Base-by-base conservation (phyloP, 2,329 filamentous ascomycete genomes). In the Cytospora piceicola region DNA sequence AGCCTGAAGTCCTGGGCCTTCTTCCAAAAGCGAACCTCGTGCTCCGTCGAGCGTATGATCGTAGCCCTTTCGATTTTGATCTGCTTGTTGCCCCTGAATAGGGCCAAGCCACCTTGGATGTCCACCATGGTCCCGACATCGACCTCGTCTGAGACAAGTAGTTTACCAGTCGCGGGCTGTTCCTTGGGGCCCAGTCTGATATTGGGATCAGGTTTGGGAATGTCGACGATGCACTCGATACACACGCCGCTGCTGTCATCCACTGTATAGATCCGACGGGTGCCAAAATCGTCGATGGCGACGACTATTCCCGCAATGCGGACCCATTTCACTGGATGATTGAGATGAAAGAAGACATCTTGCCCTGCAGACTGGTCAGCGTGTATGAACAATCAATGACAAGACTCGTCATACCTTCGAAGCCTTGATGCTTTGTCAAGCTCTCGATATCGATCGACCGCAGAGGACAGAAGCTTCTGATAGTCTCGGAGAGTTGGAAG, bases 301-400 rank as follows among this genome's bases (percentile, higher is more conserved):
- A 93, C 88, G 27, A 94, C 83, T 11, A 93, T 76, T 34, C 92
- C 92, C 9, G 88, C 83, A 36, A 94, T 76, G 68, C 89, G 88
- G 61, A 91, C 85, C 85, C 89, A 94, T 82, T 88, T 87, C 71
- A 94, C 87, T 0, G 91, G 91, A 70, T 94, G 87, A 75, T 93
- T 94, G 58, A 82, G 77, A 77, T 88, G 83, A 76, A 93, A 93
- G 73, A 82, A 89, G 39, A 89, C 79, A 69, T 83, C 78, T 71
- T 86, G 83, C 58, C 81, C 83, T 80, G 32, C 22, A 32, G 39
- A n/a, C 11, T 30, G 29, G 51, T 63, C 36, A 57, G 52, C 51
- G n/a, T 17, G 20, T 22, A 29, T 24, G 54, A 64, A 62, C 39
- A 46, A 34, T 30, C 53, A 32, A 15, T 12, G 22, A 42, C 8